These are phyloP conservation scores for Daldinia bambusicola DNA, from an alignment of 495 filamentous ascomycete genomes.

Conservation along the genomic window DNA sequence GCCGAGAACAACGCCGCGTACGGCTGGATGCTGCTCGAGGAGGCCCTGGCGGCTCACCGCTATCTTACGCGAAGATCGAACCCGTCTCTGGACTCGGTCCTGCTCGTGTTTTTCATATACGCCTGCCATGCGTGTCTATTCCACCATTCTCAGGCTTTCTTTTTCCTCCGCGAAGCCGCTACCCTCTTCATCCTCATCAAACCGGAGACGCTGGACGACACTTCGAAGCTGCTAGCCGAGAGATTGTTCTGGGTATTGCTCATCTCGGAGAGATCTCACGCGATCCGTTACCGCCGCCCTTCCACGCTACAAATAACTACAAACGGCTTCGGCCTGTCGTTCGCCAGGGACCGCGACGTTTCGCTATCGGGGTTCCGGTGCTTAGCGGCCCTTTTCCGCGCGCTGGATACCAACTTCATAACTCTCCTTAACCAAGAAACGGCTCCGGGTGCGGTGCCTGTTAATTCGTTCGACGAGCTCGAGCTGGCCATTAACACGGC, in stretches of 20 bases:
- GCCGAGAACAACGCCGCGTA: conserved; percentile 42
- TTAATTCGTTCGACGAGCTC: conserved; percentile 62
- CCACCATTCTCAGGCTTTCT: conserved; percentile 69
- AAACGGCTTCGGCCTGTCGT: conserved; percentile 23
- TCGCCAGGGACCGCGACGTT: conserved; percentile 54
- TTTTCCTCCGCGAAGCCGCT: conserved; percentile 69
- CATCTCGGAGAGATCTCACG: conserved; percentile 74
- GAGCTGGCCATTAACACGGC: conserved; percentile 68
- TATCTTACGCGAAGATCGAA: conserved; percentile 33
- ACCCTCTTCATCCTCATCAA: conserved; percentile 60
- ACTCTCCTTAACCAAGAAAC: conserved; percentile 71
- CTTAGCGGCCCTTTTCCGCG: conserved; percentile 70
- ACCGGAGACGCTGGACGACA: conserved; percentile 53
- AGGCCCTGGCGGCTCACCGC: conserved; percentile 41
- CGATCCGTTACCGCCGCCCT: conserved; percentile 74
- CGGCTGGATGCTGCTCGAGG: conserved; percentile 47
- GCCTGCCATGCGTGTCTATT: conserved; percentile 74
- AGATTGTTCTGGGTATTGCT: conserved; percentile 72
- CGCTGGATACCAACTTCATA: conserved; percentile 72
- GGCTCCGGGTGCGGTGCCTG: conserved; percentile 58
- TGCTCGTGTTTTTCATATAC: conserved; percentile 78
- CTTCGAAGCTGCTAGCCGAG: conserved; percentile 47
- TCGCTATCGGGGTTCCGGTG: conserved; percentile 68
- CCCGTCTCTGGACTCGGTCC: conserved; percentile 67
- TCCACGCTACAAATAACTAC: conserved; percentile 69